A percentile compares a stretch with the other conserved stretches of the same genome.
Conservation (phyloP, 169 alveolate species). For the Plasmodium reichenowi region DNA sequence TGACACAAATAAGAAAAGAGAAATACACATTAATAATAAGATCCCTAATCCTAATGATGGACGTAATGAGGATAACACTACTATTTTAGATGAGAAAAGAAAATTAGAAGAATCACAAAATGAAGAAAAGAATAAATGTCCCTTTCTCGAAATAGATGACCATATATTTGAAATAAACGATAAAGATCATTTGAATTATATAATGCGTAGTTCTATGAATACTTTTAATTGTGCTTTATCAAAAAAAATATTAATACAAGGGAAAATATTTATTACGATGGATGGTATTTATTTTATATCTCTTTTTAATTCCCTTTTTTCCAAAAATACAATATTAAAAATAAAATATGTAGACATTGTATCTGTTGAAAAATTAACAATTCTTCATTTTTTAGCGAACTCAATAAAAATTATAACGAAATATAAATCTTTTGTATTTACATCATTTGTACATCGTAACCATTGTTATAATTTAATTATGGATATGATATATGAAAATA, state of each 20-base stretch:
- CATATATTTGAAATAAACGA: not conserved
- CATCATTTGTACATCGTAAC: slow-evolving; percentile 41
- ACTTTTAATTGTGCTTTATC: slow-evolving; percentile 30
- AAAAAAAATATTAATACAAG: slow-evolving; percentile 22
- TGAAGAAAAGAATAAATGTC: not conserved
- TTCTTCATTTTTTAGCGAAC: slow-evolving; percentile 22
- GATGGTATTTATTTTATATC: slow-evolving; percentile 19
- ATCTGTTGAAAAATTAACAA: slow-evolving; percentile 12
- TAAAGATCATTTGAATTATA: slow-evolving; percentile 8
- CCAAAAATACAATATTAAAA: slow-evolving; percentile 17
- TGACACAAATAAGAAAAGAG: not conserved
- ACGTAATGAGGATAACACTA: not conserved
- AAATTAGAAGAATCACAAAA: not conserved
- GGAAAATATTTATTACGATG: slow-evolving; percentile 1
- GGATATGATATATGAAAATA: slow-evolving; percentile 23
- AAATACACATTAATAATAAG: not conserved
- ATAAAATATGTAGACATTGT: slow-evolving; percentile 13
- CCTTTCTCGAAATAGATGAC: not conserved
- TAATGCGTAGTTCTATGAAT: slow-evolving; percentile 21
- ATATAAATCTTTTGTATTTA: slow-evolving; percentile 24
- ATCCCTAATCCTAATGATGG: too few species aligned
- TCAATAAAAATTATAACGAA: slow-evolving; percentile 22
- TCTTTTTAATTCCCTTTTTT: slow-evolving; percentile 24
- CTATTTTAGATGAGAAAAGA: not conserved
- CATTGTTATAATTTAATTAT: slow-evolving; percentile 16